Conservation (phyloP, 1,284 basidiomycete genomes). For the Ganoderma multipileum region DNA sequence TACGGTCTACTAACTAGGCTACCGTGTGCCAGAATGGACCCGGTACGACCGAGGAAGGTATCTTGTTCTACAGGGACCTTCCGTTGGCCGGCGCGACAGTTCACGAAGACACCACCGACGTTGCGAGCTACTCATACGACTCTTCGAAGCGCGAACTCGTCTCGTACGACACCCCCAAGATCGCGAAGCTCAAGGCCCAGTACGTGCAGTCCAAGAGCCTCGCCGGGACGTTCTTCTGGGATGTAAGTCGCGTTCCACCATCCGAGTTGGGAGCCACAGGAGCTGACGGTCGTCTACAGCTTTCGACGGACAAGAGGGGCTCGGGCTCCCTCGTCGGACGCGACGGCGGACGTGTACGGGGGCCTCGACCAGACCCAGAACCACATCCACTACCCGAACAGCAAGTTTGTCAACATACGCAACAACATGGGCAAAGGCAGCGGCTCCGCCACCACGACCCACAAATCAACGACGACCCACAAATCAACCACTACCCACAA, state of each 20-base stretch:
- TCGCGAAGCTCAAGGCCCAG: slow-evolving; percentile 76
- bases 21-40: slow-evolving; percentile 65
- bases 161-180: slow-evolving; percentile 83
- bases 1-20: background rate
- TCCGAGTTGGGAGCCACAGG: background rate
- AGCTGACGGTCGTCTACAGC: slow-evolving; percentile 41
- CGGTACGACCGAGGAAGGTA: slow-evolving; percentile 72
- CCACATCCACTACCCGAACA: slow-evolving; percentile 69
- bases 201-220: slow-evolving; percentile 74
- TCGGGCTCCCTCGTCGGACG: slow-evolving; percentile 62
- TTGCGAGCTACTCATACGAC: slow-evolving; percentile 84
- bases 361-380: slow-evolving; percentile 71
- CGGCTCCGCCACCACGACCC: background rate
- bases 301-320: slow-evolving; percentile 70
- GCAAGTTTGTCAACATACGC: slow-evolving; percentile 74
- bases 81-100: slow-evolving; percentile 67
- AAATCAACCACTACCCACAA: background rate
- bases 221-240: slow-evolving; percentile 83
- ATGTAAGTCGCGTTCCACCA: slow-evolving; percentile 46
- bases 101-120: slow-evolving; percentile 74
- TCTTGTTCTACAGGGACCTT: slow-evolving; percentile 80
- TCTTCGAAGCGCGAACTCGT: slow-evolving; percentile 66
- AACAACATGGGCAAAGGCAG: slow-evolving; percentile 59
- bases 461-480: too few relatives aligned
- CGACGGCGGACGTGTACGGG: slow-evolving; percentile 54